A percentile compares a stretch with the other conserved stretches of the same genome.
Conservation (phyloP, 495 filamentous ascomycete species). For the Daldinia vernicosa region DNA sequence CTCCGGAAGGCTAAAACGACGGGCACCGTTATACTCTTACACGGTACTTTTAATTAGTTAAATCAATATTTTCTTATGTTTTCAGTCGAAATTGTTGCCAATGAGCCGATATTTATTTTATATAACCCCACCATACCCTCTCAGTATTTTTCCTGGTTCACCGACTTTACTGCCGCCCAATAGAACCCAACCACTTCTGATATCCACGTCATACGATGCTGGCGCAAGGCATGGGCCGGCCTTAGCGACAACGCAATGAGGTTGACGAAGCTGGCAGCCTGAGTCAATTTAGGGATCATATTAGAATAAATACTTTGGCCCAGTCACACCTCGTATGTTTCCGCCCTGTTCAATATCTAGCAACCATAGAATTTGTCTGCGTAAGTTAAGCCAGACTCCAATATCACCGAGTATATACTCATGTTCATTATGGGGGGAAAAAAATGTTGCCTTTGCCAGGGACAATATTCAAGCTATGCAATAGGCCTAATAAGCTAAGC, state of each 20-base stretch:
- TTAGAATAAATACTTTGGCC: neutral
- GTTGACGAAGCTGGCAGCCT: neutral
- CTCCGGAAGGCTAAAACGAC: neutral
- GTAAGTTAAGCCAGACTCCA: neutral
- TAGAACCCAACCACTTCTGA: neutral
- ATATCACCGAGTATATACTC: too few relatives aligned
- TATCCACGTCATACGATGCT: constrained; percentile 2
- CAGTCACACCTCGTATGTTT: neutral
- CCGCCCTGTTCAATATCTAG: neutral
- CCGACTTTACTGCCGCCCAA: neutral
- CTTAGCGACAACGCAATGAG: neutral
- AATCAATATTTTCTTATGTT: neutral
- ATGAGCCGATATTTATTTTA: neutral
- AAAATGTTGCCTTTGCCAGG: too few relatives aligned
- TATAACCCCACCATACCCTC: neutral
- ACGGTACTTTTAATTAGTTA: neutral
- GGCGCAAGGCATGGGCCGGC: neutral
- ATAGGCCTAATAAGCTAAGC: too few relatives aligned
- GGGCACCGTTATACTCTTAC: neutral
- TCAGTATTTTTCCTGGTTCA: neutral
- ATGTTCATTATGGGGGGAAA: too few relatives aligned
- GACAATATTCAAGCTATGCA: too few relatives aligned
- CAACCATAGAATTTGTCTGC: neutral
- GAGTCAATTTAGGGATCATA: neutral
- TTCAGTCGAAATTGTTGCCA: neutral